A percentile compares a stretch with the other conserved stretches of the same genome.
phyloP scores from a whole-genome alignment of 169 alveolate species.

The Plasmodium vivax region DNA sequence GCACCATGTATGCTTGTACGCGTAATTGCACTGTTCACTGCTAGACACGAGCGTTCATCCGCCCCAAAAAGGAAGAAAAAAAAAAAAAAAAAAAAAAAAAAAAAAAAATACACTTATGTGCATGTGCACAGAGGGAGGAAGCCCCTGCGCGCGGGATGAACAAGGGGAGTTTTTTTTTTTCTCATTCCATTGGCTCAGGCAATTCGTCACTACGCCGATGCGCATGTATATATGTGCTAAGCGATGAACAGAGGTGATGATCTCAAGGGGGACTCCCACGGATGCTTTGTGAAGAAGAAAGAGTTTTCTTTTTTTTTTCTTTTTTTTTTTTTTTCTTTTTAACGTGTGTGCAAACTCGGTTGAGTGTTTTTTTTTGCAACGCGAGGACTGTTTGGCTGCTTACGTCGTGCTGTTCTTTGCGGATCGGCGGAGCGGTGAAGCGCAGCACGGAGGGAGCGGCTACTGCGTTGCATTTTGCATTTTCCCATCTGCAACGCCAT shows the following conservation, averaged over 20 bases:
- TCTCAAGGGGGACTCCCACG: neutral
- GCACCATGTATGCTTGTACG: neutral
- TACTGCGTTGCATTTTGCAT: neutral
- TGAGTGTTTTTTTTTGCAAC: neutral
- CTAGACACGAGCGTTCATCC: neutral
- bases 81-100: neutral
- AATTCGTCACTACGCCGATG: neutral
- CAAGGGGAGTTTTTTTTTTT: neutral
- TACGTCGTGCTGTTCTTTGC: neutral
- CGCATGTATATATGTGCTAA: neutral
- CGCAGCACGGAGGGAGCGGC: neutral
- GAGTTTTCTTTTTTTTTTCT: neutral
- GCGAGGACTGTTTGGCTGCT: neutral
- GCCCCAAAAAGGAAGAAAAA: neutral
- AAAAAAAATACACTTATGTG: too few relatives aligned
- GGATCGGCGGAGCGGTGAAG: neutral
- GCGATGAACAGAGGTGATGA: neutral
- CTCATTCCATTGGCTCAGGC: neutral
- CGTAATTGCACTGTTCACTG: neutral
- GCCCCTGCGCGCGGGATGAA: neutral
- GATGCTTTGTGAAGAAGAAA: neutral
- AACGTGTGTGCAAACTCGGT: neutral
- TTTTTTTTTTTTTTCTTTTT: neutral
- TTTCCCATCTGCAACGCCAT: neutral
- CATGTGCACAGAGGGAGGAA: neutral